phyloP scores from a whole-genome alignment of 345 rosid species.

The Eucalyptus caleyi region DNA sequence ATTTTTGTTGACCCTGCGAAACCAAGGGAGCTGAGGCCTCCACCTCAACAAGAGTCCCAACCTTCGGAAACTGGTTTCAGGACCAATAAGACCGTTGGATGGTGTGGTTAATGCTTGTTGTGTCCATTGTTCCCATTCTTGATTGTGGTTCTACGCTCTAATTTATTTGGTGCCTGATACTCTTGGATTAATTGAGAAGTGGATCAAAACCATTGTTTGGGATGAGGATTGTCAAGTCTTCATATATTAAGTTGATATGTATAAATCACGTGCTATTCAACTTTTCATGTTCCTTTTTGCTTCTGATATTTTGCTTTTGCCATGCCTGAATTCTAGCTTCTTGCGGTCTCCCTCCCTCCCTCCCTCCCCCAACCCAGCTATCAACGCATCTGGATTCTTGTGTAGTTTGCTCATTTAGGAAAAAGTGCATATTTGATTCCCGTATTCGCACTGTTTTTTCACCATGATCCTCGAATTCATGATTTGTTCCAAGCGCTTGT shows the following conservation, averaged over 20 bases:
- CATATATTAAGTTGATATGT: not conserved
- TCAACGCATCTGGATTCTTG: not conserved
- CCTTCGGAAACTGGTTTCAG: constrained; percentile 49
- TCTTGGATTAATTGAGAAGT: not conserved
- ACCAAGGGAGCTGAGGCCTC: constrained; percentile 52
- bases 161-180: not conserved
- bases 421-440: not conserved
- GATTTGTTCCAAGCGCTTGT: not conserved
- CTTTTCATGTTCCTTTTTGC: not conserved
- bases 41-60: constrained; percentile 9
- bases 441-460: not conserved
- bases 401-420: not conserved
- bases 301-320: not conserved
- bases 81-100: constrained; percentile 69
- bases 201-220: not conserved
- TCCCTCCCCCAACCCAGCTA: not conserved
- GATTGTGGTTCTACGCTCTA: not conserved
- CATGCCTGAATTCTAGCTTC: not conserved
- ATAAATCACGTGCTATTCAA: not conserved
- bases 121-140: not conserved
- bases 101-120: constrained; percentile 41
- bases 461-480: not conserved
- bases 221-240: not conserved
- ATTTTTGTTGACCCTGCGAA: constrained; percentile 89
- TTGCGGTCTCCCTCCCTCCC: not conserved